Conservation (phyloP, 2,329 filamentous ascomycete genomes). For the Trichoderma simmonsii region DNA sequence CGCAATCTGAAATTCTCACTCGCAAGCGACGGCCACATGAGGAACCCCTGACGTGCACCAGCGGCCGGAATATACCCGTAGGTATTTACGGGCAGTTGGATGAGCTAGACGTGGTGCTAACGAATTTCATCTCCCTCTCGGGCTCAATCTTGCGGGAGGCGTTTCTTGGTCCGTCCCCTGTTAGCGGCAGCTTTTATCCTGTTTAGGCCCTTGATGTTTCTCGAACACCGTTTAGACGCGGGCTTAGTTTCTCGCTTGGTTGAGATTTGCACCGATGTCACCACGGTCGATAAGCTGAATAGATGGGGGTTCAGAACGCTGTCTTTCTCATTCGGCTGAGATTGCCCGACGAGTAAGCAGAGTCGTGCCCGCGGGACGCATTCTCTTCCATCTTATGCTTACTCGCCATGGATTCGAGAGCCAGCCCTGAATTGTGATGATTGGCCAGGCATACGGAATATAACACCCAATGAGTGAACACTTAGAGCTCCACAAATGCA, state of each 20-base stretch:
- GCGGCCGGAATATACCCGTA: conserved; percentile 6
- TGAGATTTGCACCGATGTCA: conserved; percentile 5
- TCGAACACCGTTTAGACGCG: neutral
- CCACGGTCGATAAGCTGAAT: neutral
- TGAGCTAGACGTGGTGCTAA: conserved; percentile 2
- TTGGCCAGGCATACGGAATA: neutral
- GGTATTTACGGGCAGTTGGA: neutral
- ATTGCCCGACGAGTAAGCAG: neutral
- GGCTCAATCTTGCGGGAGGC: conserved; percentile 13
- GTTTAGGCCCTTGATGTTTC: neutral
- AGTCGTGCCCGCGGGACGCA: neutral
- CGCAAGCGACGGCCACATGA: conserved; percentile 12
- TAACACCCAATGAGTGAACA: neutral
- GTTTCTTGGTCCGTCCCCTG: conserved; percentile 5
- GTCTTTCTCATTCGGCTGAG: neutral
- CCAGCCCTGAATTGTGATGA: neutral
- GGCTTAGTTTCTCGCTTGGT: neutral
- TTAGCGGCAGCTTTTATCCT: neutral
- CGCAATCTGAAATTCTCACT: neutral
- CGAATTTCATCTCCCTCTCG: conserved; percentile 10
- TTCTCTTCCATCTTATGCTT: neutral
- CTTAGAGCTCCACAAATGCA: conserved; percentile 12
- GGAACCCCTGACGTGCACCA: conserved; percentile 5
- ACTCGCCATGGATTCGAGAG: neutral
- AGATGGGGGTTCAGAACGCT: neutral